Base-by-base conservation (phyloP, 192 early-diverging fungal species). In the Podila clonocystis region DNA sequence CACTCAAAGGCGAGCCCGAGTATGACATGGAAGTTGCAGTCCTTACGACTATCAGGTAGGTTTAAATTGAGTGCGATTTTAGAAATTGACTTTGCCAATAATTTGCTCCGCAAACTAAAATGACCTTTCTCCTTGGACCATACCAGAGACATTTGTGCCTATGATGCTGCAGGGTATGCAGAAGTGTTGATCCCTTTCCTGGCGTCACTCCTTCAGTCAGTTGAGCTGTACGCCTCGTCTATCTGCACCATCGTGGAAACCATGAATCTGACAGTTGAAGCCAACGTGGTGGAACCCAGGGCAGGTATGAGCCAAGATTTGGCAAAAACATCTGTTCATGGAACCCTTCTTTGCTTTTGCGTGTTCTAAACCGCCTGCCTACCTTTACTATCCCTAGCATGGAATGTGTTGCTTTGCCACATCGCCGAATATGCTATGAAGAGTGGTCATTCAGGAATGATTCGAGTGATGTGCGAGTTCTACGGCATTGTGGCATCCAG, bases 161-260 rank as follows among this genome's bases (percentile, higher is more conserved):
- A 41, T 11, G 84, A 84, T 57, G 75, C 84, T 3, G 61, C 72
- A 20, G 82, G 82, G 33, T 86, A 84, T 67, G 83, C 86, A 7
- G 72, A 83, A 6, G 86, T 87, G 31, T 41, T 90, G 3, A 73
- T 90, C 22, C 87, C 89, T 0, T 87, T 88, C 68, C 61, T 90
- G 17, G 76, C 85, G 6, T 82, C 72, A 3, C 65, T 88, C 28
- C 71, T 90, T 26, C 85, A 85, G 19, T 82, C 85, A 1, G 85
- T 82, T 17, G 73, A 82, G 60, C 50, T 90, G 1, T 82, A 82
- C 20, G 68, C 78, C 5, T 76, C 85, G 5, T 82, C 83, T 11
- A 60, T 88, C 2, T 82, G 79, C 34, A 74, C 87, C 30, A 85
- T 88, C 29, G 82, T 90, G 13, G 82, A 88, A 50, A 77, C 84